These are phyloP conservation scores for Cyathus striatus DNA, from an alignment of 768 basidiomycete species.

Conservation along the genomic window DNA sequence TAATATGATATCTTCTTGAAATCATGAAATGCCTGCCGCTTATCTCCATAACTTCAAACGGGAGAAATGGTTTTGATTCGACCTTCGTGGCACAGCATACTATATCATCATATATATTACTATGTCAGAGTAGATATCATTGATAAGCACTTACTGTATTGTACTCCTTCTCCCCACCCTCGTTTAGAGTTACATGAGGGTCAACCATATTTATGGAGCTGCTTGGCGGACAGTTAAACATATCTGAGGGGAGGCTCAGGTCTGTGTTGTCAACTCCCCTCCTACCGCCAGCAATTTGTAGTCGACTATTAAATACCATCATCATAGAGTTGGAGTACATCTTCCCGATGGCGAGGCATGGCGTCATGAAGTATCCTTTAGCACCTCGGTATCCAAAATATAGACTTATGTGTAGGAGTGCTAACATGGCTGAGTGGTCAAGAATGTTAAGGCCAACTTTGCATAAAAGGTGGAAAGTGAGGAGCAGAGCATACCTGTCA, in stretches of 20 bases:
- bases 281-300: not conserved
- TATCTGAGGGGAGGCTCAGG: not conserved
- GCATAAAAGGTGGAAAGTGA: not conserved
- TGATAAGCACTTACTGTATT: too few species aligned
- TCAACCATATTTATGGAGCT: not conserved
- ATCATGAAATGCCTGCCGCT: too few species aligned
- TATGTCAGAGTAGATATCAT: too few species aligned
- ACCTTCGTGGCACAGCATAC: too few species aligned
- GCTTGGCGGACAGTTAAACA: not conserved
- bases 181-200: not conserved
- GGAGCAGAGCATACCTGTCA: conserved; percentile 1
- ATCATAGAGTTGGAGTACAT: conserved; percentile 13
- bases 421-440: conserved; percentile 5
- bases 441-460: not conserved
- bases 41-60: too few species aligned
- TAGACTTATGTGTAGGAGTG: conserved; percentile 6
- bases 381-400: conserved; percentile 4
- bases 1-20: too few species aligned
- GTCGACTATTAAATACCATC: conserved; percentile 12
- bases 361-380: conserved; percentile 5
- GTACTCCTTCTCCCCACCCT: not conserved
- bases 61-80: too few species aligned
- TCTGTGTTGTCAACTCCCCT: not conserved
- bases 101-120: too few species aligned
- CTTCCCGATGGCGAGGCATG: conserved; percentile 7